Evolutionary conservation across 2,329 filamentous ascomycete species (phyloP).

Genomic region (Penicillium sp.): DNA sequence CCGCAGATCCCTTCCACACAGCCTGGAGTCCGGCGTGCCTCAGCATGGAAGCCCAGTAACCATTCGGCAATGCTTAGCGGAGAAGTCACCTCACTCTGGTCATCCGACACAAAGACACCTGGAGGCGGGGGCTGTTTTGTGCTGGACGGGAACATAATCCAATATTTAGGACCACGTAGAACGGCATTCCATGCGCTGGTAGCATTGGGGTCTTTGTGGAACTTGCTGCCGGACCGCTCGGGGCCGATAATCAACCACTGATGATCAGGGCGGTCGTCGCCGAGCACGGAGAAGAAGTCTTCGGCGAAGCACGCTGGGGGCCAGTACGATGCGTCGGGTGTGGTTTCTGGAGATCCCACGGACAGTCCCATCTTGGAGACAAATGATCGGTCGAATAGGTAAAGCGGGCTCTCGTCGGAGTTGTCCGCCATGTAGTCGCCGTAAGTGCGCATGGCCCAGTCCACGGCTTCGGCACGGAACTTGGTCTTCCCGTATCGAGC

Average conservation of each 20-base stretch:
- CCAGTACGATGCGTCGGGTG: constrained; percentile 65
- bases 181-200: constrained; percentile 91
- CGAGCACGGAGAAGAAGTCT: constrained; percentile 80
- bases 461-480: constrained; percentile 89
- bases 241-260: constrained; percentile 93
- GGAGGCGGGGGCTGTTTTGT: constrained; percentile 66
- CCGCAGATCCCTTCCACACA: constrained; percentile 83
- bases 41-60: constrained; percentile 82
- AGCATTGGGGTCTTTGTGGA: constrained; percentile 78
- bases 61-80: constrained; percentile 97
- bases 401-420: constrained; percentile 82
- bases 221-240: constrained; percentile 83
- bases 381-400: constrained; percentile 86
- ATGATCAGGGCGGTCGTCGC: constrained; percentile 75
- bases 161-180: constrained; percentile 86
- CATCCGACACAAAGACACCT: constrained; percentile 83
- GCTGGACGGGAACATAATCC: constrained; percentile 93
- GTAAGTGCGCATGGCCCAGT: constrained; percentile 85
- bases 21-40: constrained; percentile 71
- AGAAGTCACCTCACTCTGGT: constrained; percentile 89
- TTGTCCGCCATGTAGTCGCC: constrained; percentile 76
- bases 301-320: constrained; percentile 80
- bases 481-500: constrained; percentile 63
- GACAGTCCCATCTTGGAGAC: constrained; percentile 78
- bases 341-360: constrained; percentile 49